Base-by-base conservation (phyloP, 805 yeast species). In the Tanozyma kutaoensis region DNA sequence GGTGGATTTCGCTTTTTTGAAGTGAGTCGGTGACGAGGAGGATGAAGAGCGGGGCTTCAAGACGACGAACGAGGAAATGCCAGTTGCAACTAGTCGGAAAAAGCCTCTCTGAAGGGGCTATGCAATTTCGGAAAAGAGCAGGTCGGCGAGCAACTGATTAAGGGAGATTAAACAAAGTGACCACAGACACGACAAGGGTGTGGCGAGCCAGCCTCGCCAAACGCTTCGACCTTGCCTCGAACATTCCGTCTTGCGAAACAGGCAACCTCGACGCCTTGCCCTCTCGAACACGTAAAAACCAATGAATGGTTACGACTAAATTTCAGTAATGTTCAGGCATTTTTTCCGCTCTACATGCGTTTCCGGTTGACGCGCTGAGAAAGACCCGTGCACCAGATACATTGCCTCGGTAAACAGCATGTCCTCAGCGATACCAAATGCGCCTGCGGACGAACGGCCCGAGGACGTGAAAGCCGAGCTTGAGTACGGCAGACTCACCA, bases 401-500 rank as follows among this genome's bases (percentile, higher is more conserved):
- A 12, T 11, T 5, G 8, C 12, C 15, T 5, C 12, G 3, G 17
- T 13, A 14, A 19, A 18, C 23, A 25, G 10, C 11, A 39, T 39
- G 43, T 36, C 39, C 6, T 29, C 40, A 6, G 29, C 30, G 12
- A 53, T 59, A 26, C 66, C 66, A 5, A 48, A 55, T 36, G 62
- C 64, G 14, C 62, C 59, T 1, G 32, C 25, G 19, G 66, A 60
- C 28, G 32, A 36, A 20, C 37, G 64, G 14, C 44, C 62, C 4
- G 36, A 33, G 0, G 52, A 42, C 9, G 51, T 44, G 12, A 41
- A 42, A 24, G 55, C 57, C 2, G 79, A 76, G 32, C 56, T 68
- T 40, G 95, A 84, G 48, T 84, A 66, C 49, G 95, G 95, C 22
- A 55, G 62, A 14, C 54, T 78, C 26, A 70, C 82, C 2, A 69